These are phyloP conservation scores for Stagonosporopsis chrysanthemi DNA, from an alignment of 2,329 filamentous ascomycete genomes.

Conservation along the genomic window DNA sequence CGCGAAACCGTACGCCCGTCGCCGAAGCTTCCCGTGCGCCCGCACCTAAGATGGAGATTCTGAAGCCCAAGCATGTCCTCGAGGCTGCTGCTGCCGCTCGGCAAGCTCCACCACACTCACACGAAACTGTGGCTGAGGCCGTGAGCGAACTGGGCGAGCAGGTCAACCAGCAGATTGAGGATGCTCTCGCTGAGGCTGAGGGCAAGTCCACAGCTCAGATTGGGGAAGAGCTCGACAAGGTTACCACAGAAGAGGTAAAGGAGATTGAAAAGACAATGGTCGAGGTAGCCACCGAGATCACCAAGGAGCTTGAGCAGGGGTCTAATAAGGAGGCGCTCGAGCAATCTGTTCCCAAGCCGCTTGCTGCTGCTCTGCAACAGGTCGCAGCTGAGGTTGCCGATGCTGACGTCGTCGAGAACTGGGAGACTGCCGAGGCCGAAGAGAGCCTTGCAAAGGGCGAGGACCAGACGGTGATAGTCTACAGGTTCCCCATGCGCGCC, in stretches of 20 bases:
- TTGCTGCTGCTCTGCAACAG: constrained; percentile 65
- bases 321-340: constrained; percentile 62
- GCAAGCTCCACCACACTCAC: constrained; percentile 36
- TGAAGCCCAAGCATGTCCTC: constrained; percentile 53
- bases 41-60: constrained; percentile 53
- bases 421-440: constrained; percentile 84
- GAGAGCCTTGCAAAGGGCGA: constrained; percentile 73
- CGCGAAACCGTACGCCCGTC: constrained; percentile 58
- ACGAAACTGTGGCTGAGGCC: constrained; percentile 74
- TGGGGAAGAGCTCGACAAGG: constrained; percentile 51
- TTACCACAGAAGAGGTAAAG: constrained; percentile 56
- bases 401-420: constrained; percentile 76
- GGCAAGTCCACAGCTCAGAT: constrained; percentile 52
- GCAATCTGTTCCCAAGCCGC: constrained; percentile 58
- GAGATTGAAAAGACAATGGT: constrained; percentile 65
- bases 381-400: constrained; percentile 64
- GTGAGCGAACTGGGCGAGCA: constrained; percentile 70
- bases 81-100: constrained; percentile 36
- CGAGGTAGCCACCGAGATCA: constrained; percentile 54
- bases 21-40: constrained; percentile 31
- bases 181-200: constrained; percentile 65
- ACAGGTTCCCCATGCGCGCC: constrained; percentile 95
- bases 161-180: constrained; percentile 68
- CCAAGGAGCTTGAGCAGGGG: constrained; percentile 60
- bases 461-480: constrained; percentile 76